Conservation (phyloP, 2,329 filamentous ascomycete genomes). For the Fusarium tupiense region DNA sequence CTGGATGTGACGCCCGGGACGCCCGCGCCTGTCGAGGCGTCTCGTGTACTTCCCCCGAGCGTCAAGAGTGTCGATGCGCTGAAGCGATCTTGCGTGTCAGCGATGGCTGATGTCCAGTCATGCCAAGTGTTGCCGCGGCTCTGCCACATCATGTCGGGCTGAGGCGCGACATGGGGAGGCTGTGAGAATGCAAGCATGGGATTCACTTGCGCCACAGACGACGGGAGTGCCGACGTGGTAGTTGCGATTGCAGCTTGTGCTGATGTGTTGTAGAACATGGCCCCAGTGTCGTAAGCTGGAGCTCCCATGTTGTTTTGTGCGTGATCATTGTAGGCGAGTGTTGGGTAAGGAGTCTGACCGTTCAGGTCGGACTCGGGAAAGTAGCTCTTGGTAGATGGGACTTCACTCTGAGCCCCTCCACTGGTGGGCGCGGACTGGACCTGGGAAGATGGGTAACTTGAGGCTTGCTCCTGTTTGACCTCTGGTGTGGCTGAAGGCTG, state of each 20-base stretch:
- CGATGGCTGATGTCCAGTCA: constrained; percentile 64
- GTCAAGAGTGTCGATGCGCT: constrained; percentile 60
- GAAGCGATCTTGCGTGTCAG: constrained; percentile 60
- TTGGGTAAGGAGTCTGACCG: constrained; percentile 44
- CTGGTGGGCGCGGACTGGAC: constrained; percentile 13
- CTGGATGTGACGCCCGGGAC: constrained; percentile 25
- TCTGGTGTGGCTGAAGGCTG: constrained; percentile 31
- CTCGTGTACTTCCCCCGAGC: constrained; percentile 50
- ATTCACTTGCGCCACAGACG: constrained; percentile 45
- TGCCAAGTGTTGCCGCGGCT: constrained; percentile 59
- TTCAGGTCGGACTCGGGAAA: constrained; percentile 44
- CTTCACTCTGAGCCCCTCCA: constrained; percentile 29
- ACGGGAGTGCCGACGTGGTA: constrained; percentile 36
- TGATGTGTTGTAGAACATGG: constrained; percentile 45
- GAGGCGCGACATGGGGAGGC: constrained; percentile 46
- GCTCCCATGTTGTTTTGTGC: constrained; percentile 34
- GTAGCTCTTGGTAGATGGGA: constrained; percentile 42
- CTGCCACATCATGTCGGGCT: constrained; percentile 49
- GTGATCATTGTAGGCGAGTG: constrained; percentile 46
- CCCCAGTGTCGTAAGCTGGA: constrained; percentile 41
- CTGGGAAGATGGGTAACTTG: constrained; percentile 28
- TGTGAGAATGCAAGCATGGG: constrained; percentile 54
- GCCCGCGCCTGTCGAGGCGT: constrained; percentile 22
- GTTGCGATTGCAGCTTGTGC: constrained; percentile 34
- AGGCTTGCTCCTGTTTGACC: constrained; percentile 53